Evolutionary conservation across 768 basidiomycete species (phyloP).

Genomic region (Postia placenta): DNA sequence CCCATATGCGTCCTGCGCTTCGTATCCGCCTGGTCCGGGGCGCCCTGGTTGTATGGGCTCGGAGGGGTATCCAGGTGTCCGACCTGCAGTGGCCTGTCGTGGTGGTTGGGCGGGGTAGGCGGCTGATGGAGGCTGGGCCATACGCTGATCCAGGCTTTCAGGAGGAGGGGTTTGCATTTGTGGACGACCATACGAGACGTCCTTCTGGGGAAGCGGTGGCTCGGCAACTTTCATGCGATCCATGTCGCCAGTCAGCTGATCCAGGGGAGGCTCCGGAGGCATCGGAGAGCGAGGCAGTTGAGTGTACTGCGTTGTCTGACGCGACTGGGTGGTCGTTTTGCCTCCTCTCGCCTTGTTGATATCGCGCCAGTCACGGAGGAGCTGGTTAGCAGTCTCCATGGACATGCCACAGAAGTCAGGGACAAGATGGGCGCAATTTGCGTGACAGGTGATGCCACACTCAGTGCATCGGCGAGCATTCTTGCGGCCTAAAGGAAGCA

Average conservation of each 20-base stretch:
- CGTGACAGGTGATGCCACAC: conserved; percentile 95
- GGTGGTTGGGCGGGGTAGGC: conserved; percentile 24
- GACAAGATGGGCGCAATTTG: conserved; percentile 94
- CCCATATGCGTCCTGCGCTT: conserved; percentile 24
- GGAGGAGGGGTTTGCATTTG: conserved; percentile 7
- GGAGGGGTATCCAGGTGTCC: conserved; percentile 41
- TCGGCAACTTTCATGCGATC: conserved; percentile 18
- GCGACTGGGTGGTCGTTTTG: conserved; percentile 35
- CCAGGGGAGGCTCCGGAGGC: conserved; percentile 21
- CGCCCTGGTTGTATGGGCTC: conserved; percentile 25
- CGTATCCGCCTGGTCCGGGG: conserved; percentile 34
- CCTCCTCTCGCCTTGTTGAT: conserved; percentile 72
- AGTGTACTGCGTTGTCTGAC: conserved; percentile 24
- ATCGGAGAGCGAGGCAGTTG: conserved; percentile 20
- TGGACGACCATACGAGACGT: conserved; percentile 9
- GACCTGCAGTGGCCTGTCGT: conserved; percentile 38
- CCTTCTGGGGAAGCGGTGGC: conserved; percentile 10
- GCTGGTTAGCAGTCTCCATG: conserved; percentile 96
- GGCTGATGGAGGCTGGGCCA: conserved; percentile 13
- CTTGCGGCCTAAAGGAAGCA: conserved; percentile 94
- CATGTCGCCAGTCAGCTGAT: conserved; percentile 18
- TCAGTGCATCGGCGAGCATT: conserved; percentile 94
- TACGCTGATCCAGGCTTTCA: conserved; percentile 12
- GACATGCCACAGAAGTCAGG: conserved; percentile 99
- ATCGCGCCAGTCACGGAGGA: conserved; percentile 85